Base-by-base conservation (phyloP, 1,139 yeast genomes). In the Hanseniaspora uvarum region DNA sequence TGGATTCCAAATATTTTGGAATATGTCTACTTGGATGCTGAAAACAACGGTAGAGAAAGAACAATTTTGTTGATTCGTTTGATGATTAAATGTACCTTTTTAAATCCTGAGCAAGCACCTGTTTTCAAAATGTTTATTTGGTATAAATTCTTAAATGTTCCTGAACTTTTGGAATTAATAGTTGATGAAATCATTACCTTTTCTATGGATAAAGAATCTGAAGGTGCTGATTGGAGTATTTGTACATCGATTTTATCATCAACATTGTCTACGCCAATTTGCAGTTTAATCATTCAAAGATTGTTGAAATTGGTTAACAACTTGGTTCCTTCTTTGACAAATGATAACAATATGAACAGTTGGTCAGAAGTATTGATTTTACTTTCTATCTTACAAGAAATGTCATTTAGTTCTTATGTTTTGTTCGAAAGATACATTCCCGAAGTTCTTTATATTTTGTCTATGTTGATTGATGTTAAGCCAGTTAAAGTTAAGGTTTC, bases 331-430 rank as follows among this genome's bases (percentile, higher is more conserved):
- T 61, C 66, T 1, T 62, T 62, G 60, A 62, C 78, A 65, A 62
- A 72, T 46, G 69, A 65, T 52, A 74, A 80, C 2, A 72, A 78
- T 2, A 80, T 81, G 55, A 85, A 82, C 18, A 75, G 78, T 46
- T 80, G 92, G 78, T 77, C 84, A 56, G 95, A 86, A 65, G 75
- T 85, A 5, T 77, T 80, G 36, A 83, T 86, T 4, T 68, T 87
- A 60, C 80, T 84, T 6, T 80, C 79, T 61, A 76, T 84, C 53
- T 73, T 84, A 53, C 77, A 85, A 2, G 78, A 83, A 6, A 66
- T 86, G 45, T 80, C 86, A 58, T 87, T 86, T 70, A 92, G 86
- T 64, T 79, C 88, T 0, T 73, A 80, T 49, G 68, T 76, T 30
- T 74, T 81, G 60, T 80, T 86, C 5, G 82, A 83, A 56, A 72